Conservation (phyloP, 1,284 basidiomycete species). For the Sporisorium reilianum region DNA sequence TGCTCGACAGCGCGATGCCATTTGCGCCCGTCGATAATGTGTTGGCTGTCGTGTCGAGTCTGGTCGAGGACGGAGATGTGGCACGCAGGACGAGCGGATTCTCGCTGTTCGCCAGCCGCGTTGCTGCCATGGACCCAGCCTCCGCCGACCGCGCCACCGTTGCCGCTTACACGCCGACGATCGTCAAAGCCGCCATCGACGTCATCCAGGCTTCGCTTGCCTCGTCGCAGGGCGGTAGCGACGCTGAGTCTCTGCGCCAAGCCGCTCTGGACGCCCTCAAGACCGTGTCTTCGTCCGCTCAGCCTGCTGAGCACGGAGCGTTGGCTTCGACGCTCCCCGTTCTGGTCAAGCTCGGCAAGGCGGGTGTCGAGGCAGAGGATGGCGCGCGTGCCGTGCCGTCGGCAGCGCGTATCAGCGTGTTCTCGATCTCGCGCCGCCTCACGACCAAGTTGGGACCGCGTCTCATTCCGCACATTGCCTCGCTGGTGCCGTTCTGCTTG, state of each 20-base stretch:
- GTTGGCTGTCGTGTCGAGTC: conserved; percentile 37
- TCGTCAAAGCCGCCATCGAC: conserved; percentile 45
- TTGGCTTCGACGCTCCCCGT: conserved; percentile 48
- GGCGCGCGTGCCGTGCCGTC: conserved; percentile 15
- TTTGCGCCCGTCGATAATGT: conserved; percentile 52
- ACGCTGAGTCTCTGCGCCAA: conserved; percentile 33
- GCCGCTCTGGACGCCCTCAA: conserved; percentile 55
- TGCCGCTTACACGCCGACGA: conserved; percentile 37
- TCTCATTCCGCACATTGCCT: conserved; percentile 63
- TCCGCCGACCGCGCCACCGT: conserved; percentile 36
- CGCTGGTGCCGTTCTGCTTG: conserved; percentile 52
- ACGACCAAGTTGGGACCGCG: conserved; percentile 60
- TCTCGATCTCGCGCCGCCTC: conserved; percentile 52
- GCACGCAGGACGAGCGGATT: conserved; percentile 45
- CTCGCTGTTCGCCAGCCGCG: conserved; percentile 49
- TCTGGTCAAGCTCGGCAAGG: conserved; percentile 47
- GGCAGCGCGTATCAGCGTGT: conserved; percentile 45
- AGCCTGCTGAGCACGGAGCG: conserved; percentile 34
- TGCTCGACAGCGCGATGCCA: conserved; percentile 52
- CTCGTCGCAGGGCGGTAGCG: conserved; percentile 20
- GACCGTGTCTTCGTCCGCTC: conserved; percentile 32
- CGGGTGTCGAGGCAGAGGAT: conserved; percentile 27
- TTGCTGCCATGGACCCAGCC: conserved; percentile 34
- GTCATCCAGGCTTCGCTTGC: conserved; percentile 32
- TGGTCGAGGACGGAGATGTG: conserved; percentile 40